phyloP scores from a whole-genome alignment of 2,329 filamentous ascomycete genomes.

The Coniochaeta hoffmannii region DNA sequence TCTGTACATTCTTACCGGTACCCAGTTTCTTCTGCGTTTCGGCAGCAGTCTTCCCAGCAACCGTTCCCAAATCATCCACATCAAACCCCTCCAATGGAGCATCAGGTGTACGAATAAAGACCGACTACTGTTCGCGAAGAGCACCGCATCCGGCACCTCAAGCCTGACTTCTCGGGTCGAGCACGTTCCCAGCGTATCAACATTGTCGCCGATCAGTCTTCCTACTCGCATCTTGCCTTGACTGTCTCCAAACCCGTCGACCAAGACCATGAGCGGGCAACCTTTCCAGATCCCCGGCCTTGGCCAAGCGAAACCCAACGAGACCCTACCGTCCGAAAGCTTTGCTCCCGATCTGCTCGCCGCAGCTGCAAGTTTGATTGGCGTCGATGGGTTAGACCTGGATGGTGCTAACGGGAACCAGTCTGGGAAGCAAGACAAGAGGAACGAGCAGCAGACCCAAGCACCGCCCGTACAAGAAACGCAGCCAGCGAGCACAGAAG shows the following conservation, averaged over 20 bases:
- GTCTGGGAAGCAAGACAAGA: neutral
- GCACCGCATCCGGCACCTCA: too few species aligned
- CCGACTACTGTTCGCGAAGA: too few species aligned
- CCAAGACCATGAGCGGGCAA: slow-evolving; percentile 1
- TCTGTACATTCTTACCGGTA: neutral
- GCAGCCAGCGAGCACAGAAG: neutral
- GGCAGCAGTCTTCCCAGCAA: too few species aligned
- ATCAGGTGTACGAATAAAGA: too few species aligned
- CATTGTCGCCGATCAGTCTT: too few species aligned
- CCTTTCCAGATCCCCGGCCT: slow-evolving; percentile 21
- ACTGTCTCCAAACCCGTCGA: neutral
- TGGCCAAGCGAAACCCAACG: slow-evolving; percentile 17
- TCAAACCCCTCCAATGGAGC: too few species aligned
- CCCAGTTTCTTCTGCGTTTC: too few species aligned
- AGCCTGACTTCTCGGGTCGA: too few species aligned
- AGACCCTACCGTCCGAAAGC: slow-evolving; percentile 12
- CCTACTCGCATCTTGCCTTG: neutral
- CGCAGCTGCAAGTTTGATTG: slow-evolving; percentile 11
- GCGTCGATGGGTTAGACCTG: slow-evolving; percentile 3
- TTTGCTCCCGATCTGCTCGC: slow-evolving; percentile 14
- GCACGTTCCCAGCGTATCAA: too few species aligned
- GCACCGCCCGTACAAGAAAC: neutral
- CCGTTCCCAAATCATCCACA: too few species aligned
- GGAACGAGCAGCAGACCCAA: neutral
- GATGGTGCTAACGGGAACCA: neutral